Conservation (phyloP, 2,329 filamentous ascomycete species). For the Hymenoscyphus scutula region DNA sequence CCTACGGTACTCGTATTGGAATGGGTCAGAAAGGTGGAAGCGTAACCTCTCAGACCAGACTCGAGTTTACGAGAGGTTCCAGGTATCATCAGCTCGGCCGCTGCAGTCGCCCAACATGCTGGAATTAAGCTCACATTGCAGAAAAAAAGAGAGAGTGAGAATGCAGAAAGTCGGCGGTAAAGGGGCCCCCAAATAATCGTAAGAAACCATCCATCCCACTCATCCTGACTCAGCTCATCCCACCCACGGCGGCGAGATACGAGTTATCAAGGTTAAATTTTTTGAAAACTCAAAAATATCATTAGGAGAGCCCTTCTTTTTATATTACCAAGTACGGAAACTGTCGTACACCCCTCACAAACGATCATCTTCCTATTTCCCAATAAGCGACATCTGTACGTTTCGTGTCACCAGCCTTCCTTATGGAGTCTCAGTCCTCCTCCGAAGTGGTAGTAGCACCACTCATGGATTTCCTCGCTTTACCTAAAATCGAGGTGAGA, state of each 20-base stretch:
- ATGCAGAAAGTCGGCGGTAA: neutral
- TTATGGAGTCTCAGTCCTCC: constrained; percentile 4
- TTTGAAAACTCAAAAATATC: neutral
- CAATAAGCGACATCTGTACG: too few species aligned
- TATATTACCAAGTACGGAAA: too few species aligned
- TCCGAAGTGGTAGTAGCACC: neutral
- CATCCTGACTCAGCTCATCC: neutral
- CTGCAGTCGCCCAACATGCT: neutral
- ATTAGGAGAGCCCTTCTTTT: too few species aligned
- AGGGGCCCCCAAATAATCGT: neutral
- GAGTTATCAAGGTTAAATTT: too few species aligned
- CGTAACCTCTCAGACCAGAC: too few species aligned
- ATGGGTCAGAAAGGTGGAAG: too few species aligned
- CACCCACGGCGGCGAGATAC: neutral
- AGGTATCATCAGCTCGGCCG: too few species aligned
- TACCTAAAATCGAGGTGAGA: constrained; percentile 58
- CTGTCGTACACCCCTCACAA: too few species aligned
- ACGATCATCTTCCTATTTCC: too few species aligned
- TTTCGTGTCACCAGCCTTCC: neutral
- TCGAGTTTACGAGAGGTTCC: too few species aligned
- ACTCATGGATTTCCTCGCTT: constrained; percentile 41
- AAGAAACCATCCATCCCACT: neutral
- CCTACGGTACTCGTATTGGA: too few species aligned
- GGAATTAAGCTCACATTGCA: constrained; percentile 1
- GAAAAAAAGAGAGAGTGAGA: too few species aligned